phyloP scores from a whole-genome alignment of 306 rosid genomes.

The Malus sylvestris region DNA sequence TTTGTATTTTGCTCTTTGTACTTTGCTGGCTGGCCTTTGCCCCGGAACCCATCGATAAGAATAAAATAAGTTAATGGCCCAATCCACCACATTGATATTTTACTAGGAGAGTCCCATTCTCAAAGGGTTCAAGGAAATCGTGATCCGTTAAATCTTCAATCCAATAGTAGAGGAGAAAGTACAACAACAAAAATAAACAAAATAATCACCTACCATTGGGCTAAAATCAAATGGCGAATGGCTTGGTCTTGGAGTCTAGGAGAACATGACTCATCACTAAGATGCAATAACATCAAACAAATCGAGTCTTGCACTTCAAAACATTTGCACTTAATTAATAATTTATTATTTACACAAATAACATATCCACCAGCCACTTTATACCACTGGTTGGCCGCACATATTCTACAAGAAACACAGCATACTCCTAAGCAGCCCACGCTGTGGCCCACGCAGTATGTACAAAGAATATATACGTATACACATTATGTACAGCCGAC shows the following conservation, averaged over 20 bases:
- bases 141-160: too few relatives aligned
- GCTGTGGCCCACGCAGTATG: not conserved
- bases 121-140: too few relatives aligned
- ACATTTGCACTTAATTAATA: not conserved
- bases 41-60: too few relatives aligned
- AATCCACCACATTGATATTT: too few relatives aligned
- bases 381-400: not conserved
- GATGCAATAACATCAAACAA: not conserved
- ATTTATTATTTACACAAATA: not conserved
- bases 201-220: too few relatives aligned
- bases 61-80: too few relatives aligned
- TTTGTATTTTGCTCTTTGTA: too few relatives aligned
- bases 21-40: too few relatives aligned
- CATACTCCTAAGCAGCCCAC: not conserved
- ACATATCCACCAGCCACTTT: not conserved
- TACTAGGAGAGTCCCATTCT: too few relatives aligned
- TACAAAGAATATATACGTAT: conserved; percentile 31
- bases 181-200: too few relatives aligned
- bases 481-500: conserved; percentile 21
- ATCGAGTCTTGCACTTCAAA: not conserved
- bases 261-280: not conserved
- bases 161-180: too few relatives aligned
- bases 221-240: too few relatives aligned
- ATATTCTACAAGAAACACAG: not conserved
- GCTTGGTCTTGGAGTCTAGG: not conserved